Evolutionary conservation across 768 basidiomycete genomes (phyloP).

Genomic region (Harrya chromipes): DNA sequence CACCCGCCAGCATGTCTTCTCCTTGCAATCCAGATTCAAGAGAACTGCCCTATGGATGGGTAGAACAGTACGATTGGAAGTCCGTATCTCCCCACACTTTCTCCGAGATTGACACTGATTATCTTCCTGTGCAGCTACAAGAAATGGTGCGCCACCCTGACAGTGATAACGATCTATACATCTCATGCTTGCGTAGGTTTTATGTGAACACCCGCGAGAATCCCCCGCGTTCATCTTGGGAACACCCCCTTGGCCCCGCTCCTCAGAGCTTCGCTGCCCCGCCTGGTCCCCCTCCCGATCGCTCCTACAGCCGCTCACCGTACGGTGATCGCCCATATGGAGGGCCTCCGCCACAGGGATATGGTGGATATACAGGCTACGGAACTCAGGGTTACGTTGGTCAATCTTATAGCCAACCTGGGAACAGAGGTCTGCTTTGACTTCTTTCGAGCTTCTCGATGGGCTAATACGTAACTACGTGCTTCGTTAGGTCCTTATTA

Average conservation of each 20-base stretch:
- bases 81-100: slow-evolving; percentile 35
- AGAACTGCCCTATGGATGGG: slow-evolving; percentile 65
- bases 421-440: slow-evolving; percentile 22
- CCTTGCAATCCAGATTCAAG: slow-evolving; percentile 55
- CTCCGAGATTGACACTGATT: slow-evolving; percentile 23
- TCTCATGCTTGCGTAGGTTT: slow-evolving; percentile 48
- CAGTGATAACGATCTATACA: neutral
- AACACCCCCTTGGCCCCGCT: slow-evolving; percentile 58
- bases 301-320: slow-evolving; percentile 30
- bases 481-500: slow-evolving; percentile 28
- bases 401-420: slow-evolving; percentile 11
- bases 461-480: slow-evolving; percentile 1
- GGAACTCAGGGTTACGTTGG: slow-evolving; percentile 11
- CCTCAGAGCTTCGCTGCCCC: slow-evolving; percentile 35
- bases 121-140: slow-evolving; percentile 47
- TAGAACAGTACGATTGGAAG: slow-evolving; percentile 64
- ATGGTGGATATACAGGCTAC: slow-evolving; percentile 22
- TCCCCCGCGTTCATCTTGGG: slow-evolving; percentile 68
- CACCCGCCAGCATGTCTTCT: slow-evolving; percentile 37
- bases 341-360: slow-evolving; percentile 16
- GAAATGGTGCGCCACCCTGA: slow-evolving; percentile 49
- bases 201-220: slow-evolving; percentile 66
- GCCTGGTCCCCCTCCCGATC: slow-evolving; percentile 43
- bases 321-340: slow-evolving; percentile 29
- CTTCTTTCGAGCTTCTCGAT: neutral